Conservation (phyloP, 352 stramenopile genomes). For the Blastocystis sp. region DNA sequence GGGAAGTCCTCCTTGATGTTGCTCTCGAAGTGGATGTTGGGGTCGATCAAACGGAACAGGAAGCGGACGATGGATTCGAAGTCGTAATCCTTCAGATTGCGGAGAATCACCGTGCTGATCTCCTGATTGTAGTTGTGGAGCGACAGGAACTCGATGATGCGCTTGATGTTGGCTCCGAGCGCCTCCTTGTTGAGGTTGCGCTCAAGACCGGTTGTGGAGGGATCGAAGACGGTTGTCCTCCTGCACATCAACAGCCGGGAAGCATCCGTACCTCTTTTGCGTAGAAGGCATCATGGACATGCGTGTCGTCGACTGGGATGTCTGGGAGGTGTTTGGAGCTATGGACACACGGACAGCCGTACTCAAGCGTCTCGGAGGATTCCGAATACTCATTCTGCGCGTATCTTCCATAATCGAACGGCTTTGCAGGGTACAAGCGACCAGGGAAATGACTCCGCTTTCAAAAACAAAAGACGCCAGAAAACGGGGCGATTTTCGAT, state of each 20-base stretch:
- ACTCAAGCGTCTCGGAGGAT: slow-evolving; percentile 34
- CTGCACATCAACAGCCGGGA: not conserved
- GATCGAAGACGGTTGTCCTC: slow-evolving; percentile 32
- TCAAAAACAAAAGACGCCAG: not conserved
- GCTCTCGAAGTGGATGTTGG: slow-evolving; percentile 50
- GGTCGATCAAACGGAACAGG: slow-evolving; percentile 56
- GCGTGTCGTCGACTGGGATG: not conserved
- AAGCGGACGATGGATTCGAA: slow-evolving; percentile 72
- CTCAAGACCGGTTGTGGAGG: not conserved
- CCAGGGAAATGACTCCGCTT: not conserved
- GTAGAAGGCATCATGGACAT: slow-evolving; percentile 30
- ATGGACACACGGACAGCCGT: slow-evolving; percentile 28
- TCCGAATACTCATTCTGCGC: slow-evolving; percentile 19
- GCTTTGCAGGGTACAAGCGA: too few relatives aligned
- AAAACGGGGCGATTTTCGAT: not conserved
- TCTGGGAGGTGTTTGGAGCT: slow-evolving; percentile 5
- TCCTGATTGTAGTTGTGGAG: slow-evolving; percentile 72
- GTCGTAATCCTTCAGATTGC: slow-evolving; percentile 46
- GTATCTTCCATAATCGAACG: slow-evolving; percentile 42
- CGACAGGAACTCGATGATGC: slow-evolving; percentile 62
- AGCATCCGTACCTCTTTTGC: not conserved
- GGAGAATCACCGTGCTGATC: slow-evolving; percentile 17
- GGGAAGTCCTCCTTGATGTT: slow-evolving; percentile 57
- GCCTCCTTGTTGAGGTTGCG: slow-evolving; percentile 50
- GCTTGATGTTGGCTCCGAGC: slow-evolving; percentile 43